Base-by-base conservation (phyloP, 495 filamentous ascomycete genomes). In the Neurospora sp. region DNA sequence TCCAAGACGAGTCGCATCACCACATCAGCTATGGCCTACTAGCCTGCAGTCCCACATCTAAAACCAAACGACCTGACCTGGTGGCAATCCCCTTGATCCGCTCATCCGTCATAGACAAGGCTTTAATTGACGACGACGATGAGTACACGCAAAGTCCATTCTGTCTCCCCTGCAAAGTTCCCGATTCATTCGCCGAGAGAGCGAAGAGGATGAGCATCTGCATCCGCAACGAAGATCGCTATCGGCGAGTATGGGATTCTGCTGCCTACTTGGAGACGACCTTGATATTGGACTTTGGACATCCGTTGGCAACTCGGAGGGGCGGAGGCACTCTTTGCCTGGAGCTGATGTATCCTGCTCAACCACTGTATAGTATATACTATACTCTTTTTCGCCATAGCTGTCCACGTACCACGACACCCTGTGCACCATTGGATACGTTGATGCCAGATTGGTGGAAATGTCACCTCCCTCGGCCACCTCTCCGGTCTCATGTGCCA, bases 71-170 rank as follows among this genome's bases (percentile, higher is more conserved):
- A 1, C 0, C 22, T 22, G 0, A 3, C 20, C 20, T 53, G 3
- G 20, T 53, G 0, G 20, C 20, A 4, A 0, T 53, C 10, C 45
- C 45, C 0, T 53, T 27, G 10, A 59, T 59, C 20, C 48, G 48
- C 20, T 3, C 20, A 0, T 59, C 20, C 4, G 20, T 59, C 48
- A 59, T 59, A 0, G 48, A 59, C 4, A 4, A 0, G 0, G 48
- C 20, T 0, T 59, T 22, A 7, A 0, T 0, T 0, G 48, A 14
- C 48, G 1, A 27, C 0, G 48, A 59, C 0, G 48, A 59, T 0
- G 48, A 59, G 22, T 59, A 59, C 1, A 4, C 7, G 0, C 48
- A 59, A 59, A 59, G 48, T 2, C 48, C 48, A 3, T 59, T 22
- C 20, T 59, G 48, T 59, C 48, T 59, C 1, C 48, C 48, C 4